These are phyloP conservation scores for Krasilnikovozyma curviuscula DNA, from an alignment of 768 basidiomycete genomes.

Conservation along the genomic window DNA sequence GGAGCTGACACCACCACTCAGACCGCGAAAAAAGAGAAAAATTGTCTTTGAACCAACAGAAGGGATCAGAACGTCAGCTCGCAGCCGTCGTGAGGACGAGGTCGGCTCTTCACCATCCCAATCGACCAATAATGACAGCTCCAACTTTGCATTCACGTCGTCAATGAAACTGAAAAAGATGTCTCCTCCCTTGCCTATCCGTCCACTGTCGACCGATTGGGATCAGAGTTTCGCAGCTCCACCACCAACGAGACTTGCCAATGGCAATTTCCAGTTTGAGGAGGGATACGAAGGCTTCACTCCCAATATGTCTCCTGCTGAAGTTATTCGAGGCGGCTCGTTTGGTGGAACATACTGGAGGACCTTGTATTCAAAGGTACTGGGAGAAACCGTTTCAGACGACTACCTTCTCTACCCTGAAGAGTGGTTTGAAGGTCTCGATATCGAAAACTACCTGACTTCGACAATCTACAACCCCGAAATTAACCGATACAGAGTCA, in stretches of 20 bases:
- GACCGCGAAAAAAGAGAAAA: neutral
- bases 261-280: slow-evolving; percentile 5
- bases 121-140: neutral
- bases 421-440: neutral
- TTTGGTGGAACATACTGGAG: slow-evolving; percentile 7
- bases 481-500: slow-evolving; percentile 13
- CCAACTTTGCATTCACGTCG: neutral
- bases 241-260: neutral
- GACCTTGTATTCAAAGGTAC: neutral
- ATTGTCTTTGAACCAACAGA: neutral
- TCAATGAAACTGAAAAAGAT: neutral
- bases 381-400: neutral
- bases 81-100: neutral
- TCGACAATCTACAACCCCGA: slow-evolving; percentile 8
- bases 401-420: neutral
- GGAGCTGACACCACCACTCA: neutral
- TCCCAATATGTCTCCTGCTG: slow-evolving; percentile 7
- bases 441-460: neutral
- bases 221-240: neutral
- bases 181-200: neutral
- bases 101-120: neutral
- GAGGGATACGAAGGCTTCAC: slow-evolving; percentile 8
- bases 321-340: slow-evolving; percentile 1
- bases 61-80: neutral
- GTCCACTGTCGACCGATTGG: neutral